Evolutionary conservation across 2,329 filamentous ascomycete genomes (phyloP), one percentile per base, ranked within the genome.

Genomic region (Trichoderma sp.): DNA sequence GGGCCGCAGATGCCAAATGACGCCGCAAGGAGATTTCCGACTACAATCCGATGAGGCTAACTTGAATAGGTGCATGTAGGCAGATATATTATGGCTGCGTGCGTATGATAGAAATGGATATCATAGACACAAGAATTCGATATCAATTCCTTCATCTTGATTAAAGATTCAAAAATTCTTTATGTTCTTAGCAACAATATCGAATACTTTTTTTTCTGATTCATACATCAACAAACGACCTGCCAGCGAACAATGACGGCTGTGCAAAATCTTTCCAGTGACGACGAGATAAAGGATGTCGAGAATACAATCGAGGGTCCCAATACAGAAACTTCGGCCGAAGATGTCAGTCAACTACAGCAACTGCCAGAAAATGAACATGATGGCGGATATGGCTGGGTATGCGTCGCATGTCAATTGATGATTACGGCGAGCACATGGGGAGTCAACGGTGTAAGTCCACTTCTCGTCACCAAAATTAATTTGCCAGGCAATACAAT

Each of bases 351-450:
- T 28, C 37, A 66, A 16, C 24, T 46, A 65, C 37, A 65, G 30
- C 49, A 24, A 34, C 3, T 58, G 21, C 52, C 6, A 21, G 18
- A 39, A 7, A 59, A 65, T 46, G 51, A 68, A 8, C 59, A 64
- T 0, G 82, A 88, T 74, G 87, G 87, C 55, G 87, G 87, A 6
- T 89, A 89, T 69, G 80, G 78, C 16, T 81, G 78, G 80, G 73
- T 81, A 1, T 76, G 75, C 55, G 76, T 77, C 0, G 68, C 72
- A 1, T 76, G 75, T 16, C 75, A 78, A 7, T 76, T 76, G 64
- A 56, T 78, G 11, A 73, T 81, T 66, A 80, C 81, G 56, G 76
- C 72, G 1, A 77, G 80, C 69, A 80, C 80, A 0, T 82, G 80
- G 80, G 80, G 80, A 8, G 76, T 86, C 51, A 78, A 76, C 59